Evolutionary conservation across 2,329 filamentous ascomycete genomes (phyloP).

Genomic region (Botrytis sinoallii): DNA sequence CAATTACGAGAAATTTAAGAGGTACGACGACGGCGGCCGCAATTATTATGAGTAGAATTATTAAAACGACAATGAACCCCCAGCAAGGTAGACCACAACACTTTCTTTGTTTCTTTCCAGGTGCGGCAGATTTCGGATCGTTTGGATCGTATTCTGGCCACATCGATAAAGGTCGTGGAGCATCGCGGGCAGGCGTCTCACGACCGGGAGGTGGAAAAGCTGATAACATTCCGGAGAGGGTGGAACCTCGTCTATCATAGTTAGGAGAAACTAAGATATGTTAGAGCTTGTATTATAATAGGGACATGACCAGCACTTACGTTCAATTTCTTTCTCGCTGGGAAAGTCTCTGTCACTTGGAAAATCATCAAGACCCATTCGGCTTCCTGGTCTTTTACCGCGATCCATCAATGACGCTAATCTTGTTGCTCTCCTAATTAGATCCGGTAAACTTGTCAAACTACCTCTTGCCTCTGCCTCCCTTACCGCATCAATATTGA

Average conservation of each 20-base stretch:
- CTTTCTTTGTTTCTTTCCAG: constrained; percentile 45
- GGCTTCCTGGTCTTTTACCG: constrained; percentile 63
- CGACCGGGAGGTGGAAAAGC: constrained; percentile 62
- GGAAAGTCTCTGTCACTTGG: constrained; percentile 39
- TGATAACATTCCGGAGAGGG: constrained; percentile 59
- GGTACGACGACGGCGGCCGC: constrained; percentile 82
- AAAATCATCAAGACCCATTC: constrained; percentile 52
- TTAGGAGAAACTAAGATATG: background rate
- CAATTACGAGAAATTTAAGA: constrained; percentile 60
- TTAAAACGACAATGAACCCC: constrained; percentile 63
- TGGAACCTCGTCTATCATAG: constrained; percentile 32
- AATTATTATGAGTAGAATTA: constrained; percentile 69
- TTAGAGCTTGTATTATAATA: background rate
- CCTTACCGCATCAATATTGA: constrained; percentile 79
- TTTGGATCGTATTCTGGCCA: constrained; percentile 39
- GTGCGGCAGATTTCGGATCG: background rate
- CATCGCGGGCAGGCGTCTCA: constrained; percentile 41
- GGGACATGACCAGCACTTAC: constrained; percentile 22
- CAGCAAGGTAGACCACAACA: constrained; percentile 85
- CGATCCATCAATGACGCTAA: constrained; percentile 85
- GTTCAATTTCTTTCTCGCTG: constrained; percentile 29
- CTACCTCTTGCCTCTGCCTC: constrained; percentile 82
- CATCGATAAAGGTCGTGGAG: constrained; percentile 38
- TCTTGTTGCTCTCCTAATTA: constrained; percentile 84
- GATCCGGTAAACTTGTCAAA: constrained; percentile 84